Base-by-base conservation (phyloP, 1,139 yeast genomes). In the Suhomyces wounanorum region DNA sequence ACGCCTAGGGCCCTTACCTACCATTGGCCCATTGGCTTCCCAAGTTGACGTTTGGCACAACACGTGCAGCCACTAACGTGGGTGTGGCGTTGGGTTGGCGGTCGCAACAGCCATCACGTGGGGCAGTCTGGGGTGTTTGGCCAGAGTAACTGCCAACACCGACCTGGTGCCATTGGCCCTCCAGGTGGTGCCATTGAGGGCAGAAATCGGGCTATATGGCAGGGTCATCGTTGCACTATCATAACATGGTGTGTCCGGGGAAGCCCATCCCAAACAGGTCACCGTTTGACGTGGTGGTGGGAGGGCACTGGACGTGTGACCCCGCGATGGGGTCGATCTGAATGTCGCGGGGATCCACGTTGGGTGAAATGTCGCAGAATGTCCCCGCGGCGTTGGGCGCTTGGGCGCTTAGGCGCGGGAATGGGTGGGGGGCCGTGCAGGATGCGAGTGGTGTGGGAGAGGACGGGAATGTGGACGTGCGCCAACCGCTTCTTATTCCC, bases 281-380 rank as follows among this genome's bases (percentile, higher is more conserved):
- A 30, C 33, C 14, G 3, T 13, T 5, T 30, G 33, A 30, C 14
- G 33, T 30, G 33, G 14, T 30, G 37, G 37, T 8, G 37, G 14
- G 14, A 14, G 18, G 37, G 37, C 37, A 33, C 37, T 33, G 37
- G 35, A 23, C n/a, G 44, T 30, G 21, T 33, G 37, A 31, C 48
- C 48, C 44, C 48, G 44, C 48, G 48, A 40, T 36, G 37, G 25
- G 25, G 36, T 18, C 41, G 44, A 44, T 44, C 42, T 40, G 40
- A 23, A 40, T 39, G 48, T 40, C 43, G 48, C 38, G 38, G 41
- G 13, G 25, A 14, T n/a, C 33, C 21, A 26, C 43, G 48, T 45
- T 45, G 48, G 48, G 48, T 26, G 16, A 45, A 45, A 45, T 45
- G 48, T 45, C 48, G 48, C 40, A 26, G 42, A 33, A 33, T 33